Conservation (phyloP, 805 yeast genomes). For the Metschnikowia reukaufii region DNA sequence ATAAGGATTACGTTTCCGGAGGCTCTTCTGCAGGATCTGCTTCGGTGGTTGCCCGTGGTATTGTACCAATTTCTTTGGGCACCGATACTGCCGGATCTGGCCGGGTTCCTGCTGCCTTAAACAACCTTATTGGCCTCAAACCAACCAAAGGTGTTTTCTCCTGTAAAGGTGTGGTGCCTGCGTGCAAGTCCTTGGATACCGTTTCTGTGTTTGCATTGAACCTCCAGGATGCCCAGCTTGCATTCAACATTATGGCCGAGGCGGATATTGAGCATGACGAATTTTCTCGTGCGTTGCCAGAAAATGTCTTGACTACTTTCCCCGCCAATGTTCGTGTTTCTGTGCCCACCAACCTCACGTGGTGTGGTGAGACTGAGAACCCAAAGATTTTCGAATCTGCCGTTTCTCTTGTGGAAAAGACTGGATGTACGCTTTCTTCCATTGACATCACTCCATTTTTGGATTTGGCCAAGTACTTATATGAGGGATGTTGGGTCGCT, state of each 20-base stretch:
- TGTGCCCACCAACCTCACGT: slow-evolving; percentile 68
- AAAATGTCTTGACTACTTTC: slow-evolving; percentile 60
- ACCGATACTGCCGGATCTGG: slow-evolving; percentile 99
- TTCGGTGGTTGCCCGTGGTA: slow-evolving; percentile 82
- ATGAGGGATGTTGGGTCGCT: slow-evolving; percentile 99
- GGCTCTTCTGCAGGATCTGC: slow-evolving; percentile 98
- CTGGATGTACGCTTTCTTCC: slow-evolving; percentile 56
- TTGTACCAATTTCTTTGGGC: slow-evolving; percentile 85
- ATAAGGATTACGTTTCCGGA: slow-evolving; percentile 79
- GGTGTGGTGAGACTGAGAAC: slow-evolving; percentile 82
- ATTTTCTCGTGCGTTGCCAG: slow-evolving; percentile 76
- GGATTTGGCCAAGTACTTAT: slow-evolving; percentile 80
- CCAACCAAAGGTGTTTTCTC: slow-evolving; percentile 90
- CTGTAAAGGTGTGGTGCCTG: slow-evolving; percentile 92
- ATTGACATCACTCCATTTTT: slow-evolving; percentile 74
- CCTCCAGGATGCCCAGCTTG: slow-evolving; percentile 78
- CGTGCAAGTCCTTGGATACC: slow-evolving; percentile 92
- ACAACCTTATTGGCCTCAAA: slow-evolving; percentile 88
- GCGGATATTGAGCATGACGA: slow-evolving; percentile 70
- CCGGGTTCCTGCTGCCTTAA: slow-evolving; percentile 93
- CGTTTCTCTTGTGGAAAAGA: slow-evolving; percentile 43
- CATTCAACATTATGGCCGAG: slow-evolving; percentile 68
- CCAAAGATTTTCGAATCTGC: slow-evolving; percentile 66
- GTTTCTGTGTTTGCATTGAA: slow-evolving; percentile 82
- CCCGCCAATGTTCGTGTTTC: slow-evolving; percentile 65